These are phyloP conservation scores for Verticillium longisporum DNA, from an alignment of 2,329 filamentous ascomycete species.

Conservation along the genomic window DNA sequence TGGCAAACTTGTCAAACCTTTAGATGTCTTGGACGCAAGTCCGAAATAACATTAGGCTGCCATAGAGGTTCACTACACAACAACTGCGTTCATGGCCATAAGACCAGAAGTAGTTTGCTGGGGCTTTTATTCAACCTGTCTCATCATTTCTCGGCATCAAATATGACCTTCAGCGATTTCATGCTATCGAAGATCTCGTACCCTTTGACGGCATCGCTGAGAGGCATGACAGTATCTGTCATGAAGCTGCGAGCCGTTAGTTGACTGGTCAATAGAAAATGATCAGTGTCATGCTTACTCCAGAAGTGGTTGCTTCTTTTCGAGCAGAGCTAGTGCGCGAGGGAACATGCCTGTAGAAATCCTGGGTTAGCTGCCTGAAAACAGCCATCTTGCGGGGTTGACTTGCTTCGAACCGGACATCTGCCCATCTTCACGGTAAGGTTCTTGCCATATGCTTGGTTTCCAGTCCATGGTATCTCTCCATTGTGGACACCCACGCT, in stretches of 20 bases:
- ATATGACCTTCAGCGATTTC: conserved; percentile 69
- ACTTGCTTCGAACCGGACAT: conserved; percentile 59
- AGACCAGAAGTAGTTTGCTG: too few species aligned
- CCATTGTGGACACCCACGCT: conserved; percentile 72
- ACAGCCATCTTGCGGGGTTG: background rate
- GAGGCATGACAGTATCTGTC: conserved; percentile 68
- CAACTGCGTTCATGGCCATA: background rate
- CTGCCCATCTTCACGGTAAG: conserved; percentile 68
- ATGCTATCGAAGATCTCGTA: conserved; percentile 68
- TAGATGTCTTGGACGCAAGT: background rate
- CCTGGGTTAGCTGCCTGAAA: background rate
- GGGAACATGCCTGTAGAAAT: conserved; percentile 41
- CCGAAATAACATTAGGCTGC: background rate
- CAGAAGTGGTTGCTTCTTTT: conserved; percentile 51
- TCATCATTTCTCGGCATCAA: conserved; percentile 20
- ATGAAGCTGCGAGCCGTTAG: conserved; percentile 53
- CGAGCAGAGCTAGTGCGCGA: conserved; percentile 56
- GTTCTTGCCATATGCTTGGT: conserved; percentile 64
- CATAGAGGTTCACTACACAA: background rate
- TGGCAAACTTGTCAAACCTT: conserved; percentile 3
- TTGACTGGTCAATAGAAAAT: background rate
- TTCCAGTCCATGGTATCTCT: conserved; percentile 63
- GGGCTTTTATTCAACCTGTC: too few species aligned
- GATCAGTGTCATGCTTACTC: background rate
- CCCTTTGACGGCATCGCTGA: conserved; percentile 58